phyloP scores from a whole-genome alignment of 768 basidiomycete genomes.

The Lactarius akahatsu region DNA sequence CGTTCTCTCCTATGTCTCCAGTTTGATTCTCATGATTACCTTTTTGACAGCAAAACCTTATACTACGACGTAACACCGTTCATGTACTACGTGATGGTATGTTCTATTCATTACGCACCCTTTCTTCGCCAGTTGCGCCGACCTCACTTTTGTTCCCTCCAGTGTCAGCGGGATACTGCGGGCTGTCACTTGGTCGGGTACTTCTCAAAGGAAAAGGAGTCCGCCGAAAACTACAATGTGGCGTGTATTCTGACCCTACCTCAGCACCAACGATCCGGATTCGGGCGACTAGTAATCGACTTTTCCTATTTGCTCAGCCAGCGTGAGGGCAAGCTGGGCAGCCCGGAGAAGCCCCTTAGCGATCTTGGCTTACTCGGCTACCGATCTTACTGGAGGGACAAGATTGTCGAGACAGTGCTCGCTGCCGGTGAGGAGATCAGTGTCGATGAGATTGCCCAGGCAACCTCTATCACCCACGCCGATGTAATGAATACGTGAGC shows the following conservation, averaged over 20 bases:
- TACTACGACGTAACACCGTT: slow-evolving; percentile 99
- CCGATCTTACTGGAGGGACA: slow-evolving; percentile 96
- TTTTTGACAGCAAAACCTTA: slow-evolving; percentile 76
- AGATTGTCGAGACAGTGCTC: slow-evolving; percentile 87
- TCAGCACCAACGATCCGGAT: slow-evolving; percentile 95
- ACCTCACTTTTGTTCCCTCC: slow-evolving; percentile 23
- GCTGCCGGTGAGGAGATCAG: slow-evolving; percentile 70
- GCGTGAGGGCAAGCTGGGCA: slow-evolving; percentile 92
- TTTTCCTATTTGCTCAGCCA: slow-evolving; percentile 98
- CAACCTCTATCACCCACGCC: slow-evolving; percentile 90
- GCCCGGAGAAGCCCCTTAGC: slow-evolving; percentile 95
- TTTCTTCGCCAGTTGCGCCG: neutral
- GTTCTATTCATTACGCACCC: slow-evolving; percentile 27
- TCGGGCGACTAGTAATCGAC: slow-evolving; percentile 93
- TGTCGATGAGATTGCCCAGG: slow-evolving; percentile 96
- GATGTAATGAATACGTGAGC: slow-evolving; percentile 99
- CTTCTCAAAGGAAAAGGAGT: slow-evolving; percentile 99
- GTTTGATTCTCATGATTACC: slow-evolving; percentile 6
- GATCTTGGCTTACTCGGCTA: slow-evolving; percentile 93
- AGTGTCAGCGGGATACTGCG: slow-evolving; percentile 81
- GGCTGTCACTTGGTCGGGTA: slow-evolving; percentile 97
- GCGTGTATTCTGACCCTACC: slow-evolving; percentile 99
- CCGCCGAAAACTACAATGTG: slow-evolving; percentile 96
- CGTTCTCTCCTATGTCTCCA: slow-evolving; percentile 37
- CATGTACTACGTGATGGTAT: slow-evolving; percentile 98